phyloP scores from a whole-genome alignment of 495 filamentous ascomycete genomes.

The Darksidea phi region DNA sequence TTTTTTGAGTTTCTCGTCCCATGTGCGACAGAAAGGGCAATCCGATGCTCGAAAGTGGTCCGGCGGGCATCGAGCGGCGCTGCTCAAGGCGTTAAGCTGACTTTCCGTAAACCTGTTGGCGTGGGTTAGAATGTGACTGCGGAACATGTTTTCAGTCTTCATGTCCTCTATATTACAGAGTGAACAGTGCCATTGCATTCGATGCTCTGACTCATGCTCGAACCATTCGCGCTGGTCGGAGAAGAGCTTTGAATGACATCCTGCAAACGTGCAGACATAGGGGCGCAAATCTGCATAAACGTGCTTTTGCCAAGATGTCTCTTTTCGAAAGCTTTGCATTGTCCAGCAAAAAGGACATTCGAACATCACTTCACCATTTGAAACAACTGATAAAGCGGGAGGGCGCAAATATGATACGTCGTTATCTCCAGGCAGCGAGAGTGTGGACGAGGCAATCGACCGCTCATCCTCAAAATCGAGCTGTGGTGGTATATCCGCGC shows the following conservation, averaged over 20 bases:
- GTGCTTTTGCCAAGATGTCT: slow-evolving; percentile 8
- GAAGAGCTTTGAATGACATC: slow-evolving; percentile 16
- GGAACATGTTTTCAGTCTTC: background rate
- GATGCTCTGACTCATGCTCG: slow-evolving; percentile 16
- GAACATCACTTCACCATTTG: slow-evolving; percentile 6
- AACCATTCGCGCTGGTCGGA: slow-evolving; percentile 12
- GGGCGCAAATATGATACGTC: slow-evolving; percentile 3
- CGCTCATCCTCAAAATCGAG: slow-evolving; percentile 2
- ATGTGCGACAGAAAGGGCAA: slow-evolving; percentile 16
- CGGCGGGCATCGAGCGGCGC: background rate
- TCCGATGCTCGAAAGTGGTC: slow-evolving; percentile 8
- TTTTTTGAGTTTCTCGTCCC: slow-evolving; percentile 4
- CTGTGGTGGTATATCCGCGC: background rate
- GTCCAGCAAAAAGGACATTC: slow-evolving; percentile 30
- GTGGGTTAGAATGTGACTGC: background rate
- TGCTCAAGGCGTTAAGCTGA: slow-evolving; percentile 8
- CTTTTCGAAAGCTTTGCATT: slow-evolving; percentile 9
- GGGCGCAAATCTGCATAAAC: slow-evolving; percentile 11
- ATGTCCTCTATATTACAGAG: slow-evolving; percentile 5
- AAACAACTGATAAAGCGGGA: slow-evolving; percentile 5
- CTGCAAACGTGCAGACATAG: slow-evolving; percentile 18
- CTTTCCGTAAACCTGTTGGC: background rate
- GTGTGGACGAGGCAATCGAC: slow-evolving; percentile 15
- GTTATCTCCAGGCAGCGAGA: slow-evolving; percentile 12
- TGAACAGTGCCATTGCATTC: slow-evolving; percentile 4